A percentile compares a stretch with the other conserved stretches of the same genome.
Evolutionary conservation across 805 yeast species (phyloP).

Genomic region (Lachancea nothofagi): DNA sequence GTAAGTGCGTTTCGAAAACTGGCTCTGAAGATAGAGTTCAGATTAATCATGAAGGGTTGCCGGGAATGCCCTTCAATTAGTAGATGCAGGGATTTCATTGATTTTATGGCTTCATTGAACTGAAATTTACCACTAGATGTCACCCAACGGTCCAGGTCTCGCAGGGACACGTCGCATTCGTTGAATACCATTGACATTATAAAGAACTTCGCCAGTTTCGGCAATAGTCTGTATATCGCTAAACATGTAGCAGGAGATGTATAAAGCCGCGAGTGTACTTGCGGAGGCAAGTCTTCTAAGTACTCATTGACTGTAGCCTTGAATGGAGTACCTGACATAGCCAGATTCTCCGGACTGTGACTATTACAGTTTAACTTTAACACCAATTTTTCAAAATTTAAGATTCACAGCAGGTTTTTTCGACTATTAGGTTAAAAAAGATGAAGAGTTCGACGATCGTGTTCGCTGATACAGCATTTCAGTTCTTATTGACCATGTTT

Average conservation of each 20-base stretch:
- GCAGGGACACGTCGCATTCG: constrained; percentile 62
- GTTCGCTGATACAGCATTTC: too few species aligned
- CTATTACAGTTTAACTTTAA: too few species aligned
- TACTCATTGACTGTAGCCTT: constrained; percentile 80
- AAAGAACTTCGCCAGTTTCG: constrained; percentile 83
- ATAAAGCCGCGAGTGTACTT: constrained; percentile 77
- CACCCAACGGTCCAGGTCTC: constrained; percentile 73
- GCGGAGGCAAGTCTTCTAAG: constrained; percentile 81
- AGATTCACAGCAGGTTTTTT: too few species aligned
- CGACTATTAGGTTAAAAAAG: too few species aligned
- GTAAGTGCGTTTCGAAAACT: constrained; percentile 80
- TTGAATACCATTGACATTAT: constrained; percentile 82
- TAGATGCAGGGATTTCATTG: constrained; percentile 70
- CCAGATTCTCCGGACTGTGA: too few species aligned
- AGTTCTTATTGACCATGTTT: too few species aligned
- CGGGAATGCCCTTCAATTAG: constrained; percentile 39
- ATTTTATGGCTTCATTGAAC: constrained; percentile 70
- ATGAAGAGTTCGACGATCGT: too few species aligned
- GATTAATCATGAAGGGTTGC: constrained; percentile 33
- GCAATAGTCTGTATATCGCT: constrained; percentile 84
- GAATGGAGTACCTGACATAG: constrained; percentile 38
- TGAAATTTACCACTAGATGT: constrained; percentile 47
- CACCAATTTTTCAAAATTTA: too few species aligned
- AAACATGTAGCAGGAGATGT: constrained; percentile 90
- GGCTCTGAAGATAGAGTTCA: constrained; percentile 68